Evolutionary conservation across 2,329 filamentous ascomycete species (phyloP).

Genomic region (Periconia digitata): DNA sequence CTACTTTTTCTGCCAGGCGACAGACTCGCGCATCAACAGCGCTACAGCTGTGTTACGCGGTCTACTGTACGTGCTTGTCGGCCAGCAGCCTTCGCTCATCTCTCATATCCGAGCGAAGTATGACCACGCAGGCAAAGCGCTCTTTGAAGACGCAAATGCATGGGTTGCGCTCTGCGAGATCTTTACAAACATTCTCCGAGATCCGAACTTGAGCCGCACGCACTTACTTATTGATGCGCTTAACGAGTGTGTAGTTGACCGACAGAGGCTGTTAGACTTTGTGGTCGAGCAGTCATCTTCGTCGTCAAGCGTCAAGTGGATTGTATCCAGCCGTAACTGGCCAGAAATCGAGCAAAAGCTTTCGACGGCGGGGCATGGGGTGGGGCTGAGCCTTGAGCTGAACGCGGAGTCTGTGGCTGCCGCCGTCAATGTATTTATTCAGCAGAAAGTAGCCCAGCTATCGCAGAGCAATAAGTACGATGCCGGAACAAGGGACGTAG

Average conservation of each 20-base stretch:
- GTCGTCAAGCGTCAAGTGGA: conserved; percentile 26
- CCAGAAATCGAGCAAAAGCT: conserved; percentile 39
- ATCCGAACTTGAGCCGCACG: conserved; percentile 17
- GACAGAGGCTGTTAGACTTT: conserved; percentile 8
- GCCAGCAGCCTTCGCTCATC: neutral
- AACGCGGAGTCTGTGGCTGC: conserved; percentile 36
- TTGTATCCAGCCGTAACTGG: conserved; percentile 47
- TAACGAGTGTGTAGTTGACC: conserved; percentile 8
- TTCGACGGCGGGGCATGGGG: conserved; percentile 9
- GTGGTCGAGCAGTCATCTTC: conserved; percentile 3
- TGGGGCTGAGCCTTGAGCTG: conserved; percentile 35
- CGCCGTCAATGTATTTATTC: conserved; percentile 44
- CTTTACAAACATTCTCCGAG: conserved; percentile 44
- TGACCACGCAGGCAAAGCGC: neutral
- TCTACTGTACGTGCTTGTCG: neutral
- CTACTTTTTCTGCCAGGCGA: too few relatives aligned
- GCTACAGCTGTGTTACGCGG: too few relatives aligned
- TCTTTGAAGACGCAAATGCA: conserved; percentile 38
- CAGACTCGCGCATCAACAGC: too few relatives aligned
- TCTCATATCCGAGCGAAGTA: neutral
- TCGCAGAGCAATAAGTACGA: neutral
- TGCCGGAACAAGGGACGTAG: neutral
- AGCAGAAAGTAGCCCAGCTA: conserved; percentile 33
- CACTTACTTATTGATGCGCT: conserved; percentile 10
- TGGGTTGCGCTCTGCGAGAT: conserved; percentile 37